Conservation (phyloP, 345 rosid species). For the Theobroma cacao region DNA sequence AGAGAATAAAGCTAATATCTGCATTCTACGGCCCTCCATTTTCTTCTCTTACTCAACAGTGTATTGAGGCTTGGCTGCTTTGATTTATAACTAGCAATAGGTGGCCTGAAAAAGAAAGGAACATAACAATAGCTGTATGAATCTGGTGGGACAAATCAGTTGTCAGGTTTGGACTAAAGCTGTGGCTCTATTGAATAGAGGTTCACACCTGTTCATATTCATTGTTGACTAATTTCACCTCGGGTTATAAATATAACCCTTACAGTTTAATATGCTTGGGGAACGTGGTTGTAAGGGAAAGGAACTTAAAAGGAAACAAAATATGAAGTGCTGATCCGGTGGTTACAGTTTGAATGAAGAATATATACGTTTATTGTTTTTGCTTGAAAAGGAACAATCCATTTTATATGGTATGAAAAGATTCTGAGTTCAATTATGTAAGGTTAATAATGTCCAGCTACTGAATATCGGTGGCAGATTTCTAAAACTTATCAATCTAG, state of each 20-base stretch:
- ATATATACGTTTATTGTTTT: neutral
- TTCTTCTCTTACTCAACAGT: neutral
- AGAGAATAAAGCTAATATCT: slow-evolving; percentile 15
- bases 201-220: too few relatives aligned
- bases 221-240: too few relatives aligned
- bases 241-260: too few relatives aligned
- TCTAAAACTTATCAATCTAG: too few relatives aligned
- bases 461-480: too few relatives aligned
- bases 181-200: too few relatives aligned
- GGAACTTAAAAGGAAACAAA: neutral
- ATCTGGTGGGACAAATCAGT: neutral
- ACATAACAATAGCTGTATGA: neutral
- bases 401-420: too few relatives aligned
- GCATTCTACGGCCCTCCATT: slow-evolving; percentile 16
- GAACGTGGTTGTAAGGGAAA: neutral
- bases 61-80: neutral
- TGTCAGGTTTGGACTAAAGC: too few relatives aligned
- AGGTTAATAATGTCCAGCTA: too few relatives aligned
- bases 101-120: neutral
- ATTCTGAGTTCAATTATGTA: too few relatives aligned
- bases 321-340: neutral
- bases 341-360: neutral
- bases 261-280: neutral
- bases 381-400: too few relatives aligned
- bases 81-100: neutral